Base-by-base conservation (phyloP, 768 basidiomycete species). In the Ramaria rubella region DNA sequence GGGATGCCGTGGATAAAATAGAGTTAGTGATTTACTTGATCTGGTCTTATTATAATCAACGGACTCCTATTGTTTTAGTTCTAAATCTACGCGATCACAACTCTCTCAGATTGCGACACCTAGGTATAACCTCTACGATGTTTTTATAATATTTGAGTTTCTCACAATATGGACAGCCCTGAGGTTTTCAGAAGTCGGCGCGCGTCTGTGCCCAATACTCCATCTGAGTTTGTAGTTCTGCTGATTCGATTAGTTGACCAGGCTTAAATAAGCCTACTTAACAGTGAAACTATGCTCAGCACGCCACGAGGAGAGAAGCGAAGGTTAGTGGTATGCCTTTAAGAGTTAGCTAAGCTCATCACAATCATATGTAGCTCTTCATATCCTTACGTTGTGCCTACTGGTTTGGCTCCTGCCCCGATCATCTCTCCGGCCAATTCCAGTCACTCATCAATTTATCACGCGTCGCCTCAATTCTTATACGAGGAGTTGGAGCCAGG, bases 381-480 rank as follows among this genome's bases (percentile, higher is more conserved):
- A 15, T 24, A 45, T 21, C 5, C 38, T 24, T 19, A 45, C 23
- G 31, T 19, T 17, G 49, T 19, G 4, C 19, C 23, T 21, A 26
- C 55, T 2, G 12, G 21, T 5, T 8, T 45, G 9, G 43, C 43
- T 19, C 27, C 36, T 42, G 52, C 38, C 7, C 52, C 38, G n/a
- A 43, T 29, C 17, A 42, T 42, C 15, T 27, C 52, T 30, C 52
- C n/a, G 5, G 27, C 52, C 9, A 29, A 54, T 54, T 54, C 52
- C n/a, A 44, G 52, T 17, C 52, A 42, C 12, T 54, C 52, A 21
- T 26, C 52, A 4, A 54, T 15, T 4, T 56, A 44, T 45, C 55
- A 56, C 14, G 33, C 52, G 11, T 56, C 55, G 14, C 55, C 55
- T 46, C 44, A 33, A 29, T 40, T 19, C 31, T 27, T 33, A 30